phyloP scores from a whole-genome alignment of 176 grass and related monocot species.

The Secale cereale region DNA sequence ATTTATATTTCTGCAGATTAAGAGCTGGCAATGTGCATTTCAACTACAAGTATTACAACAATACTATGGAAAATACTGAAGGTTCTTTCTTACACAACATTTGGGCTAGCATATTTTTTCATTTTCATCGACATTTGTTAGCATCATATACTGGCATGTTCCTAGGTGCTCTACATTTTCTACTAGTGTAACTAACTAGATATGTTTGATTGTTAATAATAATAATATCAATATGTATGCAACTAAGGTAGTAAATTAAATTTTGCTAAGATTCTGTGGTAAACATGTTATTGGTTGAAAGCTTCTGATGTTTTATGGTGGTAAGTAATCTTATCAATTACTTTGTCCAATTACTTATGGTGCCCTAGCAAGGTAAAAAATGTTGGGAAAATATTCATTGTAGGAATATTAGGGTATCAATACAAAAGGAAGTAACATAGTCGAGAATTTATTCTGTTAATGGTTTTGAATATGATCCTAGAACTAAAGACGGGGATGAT shows the following conservation, averaged over 20 bases:
- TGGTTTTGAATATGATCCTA: background rate
- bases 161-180: too few species aligned
- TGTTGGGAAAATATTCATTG: background rate
- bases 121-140: background rate
- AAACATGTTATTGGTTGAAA: background rate
- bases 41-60: constrained; percentile 91
- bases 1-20: constrained; percentile 45
- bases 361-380: background rate
- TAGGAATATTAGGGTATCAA: background rate
- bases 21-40: constrained; percentile 88
- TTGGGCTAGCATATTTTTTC: background rate
- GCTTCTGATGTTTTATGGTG: background rate
- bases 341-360: background rate
- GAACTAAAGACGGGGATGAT: background rate
- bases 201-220: too few species aligned
- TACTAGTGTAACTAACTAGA: too few species aligned
- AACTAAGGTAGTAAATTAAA: too few species aligned
- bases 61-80: constrained; percentile 81
- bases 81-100: constrained; percentile 25
- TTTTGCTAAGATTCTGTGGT: too few species aligned
- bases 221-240: too few species aligned
- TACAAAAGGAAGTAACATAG: background rate
- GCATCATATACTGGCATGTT: background rate
- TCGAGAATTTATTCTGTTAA: background rate
- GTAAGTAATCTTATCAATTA: background rate